A percentile compares a stretch with the other conserved stretches of the same genome.
Conservation (phyloP, 75 land plant genomes). For the Adiantum capillusveneris region DNA sequence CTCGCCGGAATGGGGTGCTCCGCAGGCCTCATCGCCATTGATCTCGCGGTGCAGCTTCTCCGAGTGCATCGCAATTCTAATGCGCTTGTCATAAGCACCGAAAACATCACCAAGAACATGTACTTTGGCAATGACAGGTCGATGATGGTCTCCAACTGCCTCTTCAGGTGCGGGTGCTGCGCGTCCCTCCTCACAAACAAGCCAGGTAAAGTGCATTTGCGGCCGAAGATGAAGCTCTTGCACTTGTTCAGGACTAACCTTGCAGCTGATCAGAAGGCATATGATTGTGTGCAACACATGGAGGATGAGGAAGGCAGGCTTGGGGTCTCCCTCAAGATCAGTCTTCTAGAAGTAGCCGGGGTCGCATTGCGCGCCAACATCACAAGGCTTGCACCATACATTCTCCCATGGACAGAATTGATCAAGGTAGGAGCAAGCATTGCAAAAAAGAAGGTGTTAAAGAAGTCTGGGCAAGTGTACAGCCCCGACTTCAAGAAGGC, state of each 20-base stretch:
- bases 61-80: constrained; percentile 33
- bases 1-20: constrained; percentile 89
- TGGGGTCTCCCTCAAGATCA: constrained; percentile 11
- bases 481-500: constrained; percentile 17
- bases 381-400: background rate
- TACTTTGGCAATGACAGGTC: constrained; percentile 40
- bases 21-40: constrained; percentile 59
- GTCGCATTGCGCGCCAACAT: background rate
- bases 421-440: background rate
- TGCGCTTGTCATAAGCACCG: constrained; percentile 53
- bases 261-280: constrained; percentile 44
- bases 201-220: constrained; percentile 5
- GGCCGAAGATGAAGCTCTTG: constrained; percentile 48
- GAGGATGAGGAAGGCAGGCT: constrained; percentile 45
- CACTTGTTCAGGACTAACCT: constrained; percentile 36
- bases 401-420: background rate
- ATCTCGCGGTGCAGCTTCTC: constrained; percentile 59
- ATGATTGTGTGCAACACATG: constrained; percentile 25
- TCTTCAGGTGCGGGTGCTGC: constrained; percentile 55
- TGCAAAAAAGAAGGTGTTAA: too few species aligned
- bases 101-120: constrained; percentile 27
- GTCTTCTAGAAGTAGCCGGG: background rate
- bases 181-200: constrained; percentile 37
- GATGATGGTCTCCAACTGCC: constrained; percentile 34
- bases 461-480: background rate